phyloP scores from a whole-genome alignment of 192 early-diverging fungal species.

The Entomortierella parvispora region DNA sequence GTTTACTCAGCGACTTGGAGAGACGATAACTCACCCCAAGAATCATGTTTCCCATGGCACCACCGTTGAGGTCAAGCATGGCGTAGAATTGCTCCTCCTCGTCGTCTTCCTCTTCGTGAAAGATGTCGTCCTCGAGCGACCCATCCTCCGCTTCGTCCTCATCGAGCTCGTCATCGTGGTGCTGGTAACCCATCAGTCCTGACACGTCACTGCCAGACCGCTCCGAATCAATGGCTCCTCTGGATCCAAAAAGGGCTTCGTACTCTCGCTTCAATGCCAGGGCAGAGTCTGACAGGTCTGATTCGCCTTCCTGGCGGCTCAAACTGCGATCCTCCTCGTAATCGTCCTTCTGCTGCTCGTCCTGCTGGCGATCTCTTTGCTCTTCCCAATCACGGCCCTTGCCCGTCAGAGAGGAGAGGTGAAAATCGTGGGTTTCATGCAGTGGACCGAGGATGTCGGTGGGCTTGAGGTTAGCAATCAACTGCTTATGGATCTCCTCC shows the following conservation, averaged over 20 bases:
- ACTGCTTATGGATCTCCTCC: constrained; percentile 19
- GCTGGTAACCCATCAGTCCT: constrained; percentile 28
- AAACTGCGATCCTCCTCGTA: background rate
- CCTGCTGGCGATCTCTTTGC: constrained; percentile 1
- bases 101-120: constrained; percentile 22
- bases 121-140: constrained; percentile 24
- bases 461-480: constrained; percentile 46
- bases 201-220: constrained; percentile 42
- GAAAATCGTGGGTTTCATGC: constrained; percentile 39
- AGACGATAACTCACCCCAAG: constrained; percentile 47
- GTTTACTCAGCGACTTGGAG: too few relatives aligned
- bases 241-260: constrained; percentile 40
- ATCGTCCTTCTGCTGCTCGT: background rate
- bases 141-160: constrained; percentile 26
- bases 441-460: constrained; percentile 41
- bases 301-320: constrained; percentile 15
- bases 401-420: constrained; percentile 34
- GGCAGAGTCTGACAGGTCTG: constrained; percentile 16
- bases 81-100: constrained; percentile 46
- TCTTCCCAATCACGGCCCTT: constrained; percentile 12
- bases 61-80: constrained; percentile 45
- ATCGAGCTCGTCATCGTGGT: constrained; percentile 27
- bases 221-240: constrained; percentile 40
- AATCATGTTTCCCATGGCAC: constrained; percentile 40
- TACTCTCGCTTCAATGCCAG: constrained; percentile 31